These are phyloP conservation scores for Solanum chilense DNA, from an alignment of 257 asterid species.

Conservation along the genomic window DNA sequence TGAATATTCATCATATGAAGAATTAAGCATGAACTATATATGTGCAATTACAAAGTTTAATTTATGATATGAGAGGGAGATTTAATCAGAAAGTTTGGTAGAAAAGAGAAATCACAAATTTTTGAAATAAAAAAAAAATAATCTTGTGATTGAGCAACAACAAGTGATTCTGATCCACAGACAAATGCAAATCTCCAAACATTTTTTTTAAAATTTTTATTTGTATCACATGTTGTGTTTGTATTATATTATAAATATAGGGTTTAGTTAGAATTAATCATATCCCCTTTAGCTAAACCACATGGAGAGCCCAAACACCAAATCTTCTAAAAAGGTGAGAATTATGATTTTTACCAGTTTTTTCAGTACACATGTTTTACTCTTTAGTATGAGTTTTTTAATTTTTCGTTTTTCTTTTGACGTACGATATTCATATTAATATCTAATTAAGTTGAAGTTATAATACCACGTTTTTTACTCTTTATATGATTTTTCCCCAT, in stretches of 20 bases:
- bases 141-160: slow-evolving; percentile 41
- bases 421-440: too few species aligned
- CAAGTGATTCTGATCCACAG: slow-evolving; percentile 19
- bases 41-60: neutral
- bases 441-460: too few species aligned
- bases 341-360: neutral
- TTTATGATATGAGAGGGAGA: slow-evolving; percentile 29
- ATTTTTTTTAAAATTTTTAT: neutral
- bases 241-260: slow-evolving; percentile 21
- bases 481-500: too few species aligned
- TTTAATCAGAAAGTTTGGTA: slow-evolving; percentile 51
- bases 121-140: neutral
- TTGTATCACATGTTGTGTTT: neutral
- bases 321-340: slow-evolving; percentile 45
- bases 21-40: neutral
- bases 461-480: too few species aligned
- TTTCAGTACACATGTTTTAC: neutral
- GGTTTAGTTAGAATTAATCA: slow-evolving; percentile 3
- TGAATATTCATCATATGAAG: neutral
- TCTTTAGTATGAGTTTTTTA: neutral
- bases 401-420: rapidly evolving
- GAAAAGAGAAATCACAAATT: slow-evolving; percentile 7
- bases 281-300: neutral
- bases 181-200: slow-evolving; percentile 38
- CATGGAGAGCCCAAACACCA: slow-evolving; percentile 41